phyloP scores from a whole-genome alignment of 768 basidiomycete species.

The Russula compacta region DNA sequence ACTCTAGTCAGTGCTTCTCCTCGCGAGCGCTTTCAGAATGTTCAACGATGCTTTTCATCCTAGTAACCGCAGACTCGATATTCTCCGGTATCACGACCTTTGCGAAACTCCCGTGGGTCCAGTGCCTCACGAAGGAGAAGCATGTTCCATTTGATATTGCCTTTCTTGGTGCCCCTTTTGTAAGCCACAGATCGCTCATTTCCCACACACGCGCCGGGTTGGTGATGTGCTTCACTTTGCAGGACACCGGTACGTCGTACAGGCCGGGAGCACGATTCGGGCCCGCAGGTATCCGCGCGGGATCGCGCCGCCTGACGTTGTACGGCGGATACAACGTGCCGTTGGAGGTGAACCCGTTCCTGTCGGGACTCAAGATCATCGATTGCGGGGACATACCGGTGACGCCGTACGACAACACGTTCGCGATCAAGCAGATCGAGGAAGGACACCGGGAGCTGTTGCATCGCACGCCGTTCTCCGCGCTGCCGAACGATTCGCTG shows the following conservation, averaged over 20 bases:
- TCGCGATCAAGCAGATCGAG: conserved; percentile 68
- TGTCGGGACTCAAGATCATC: conserved; percentile 55
- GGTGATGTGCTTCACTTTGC: not conserved
- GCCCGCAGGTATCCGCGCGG: conserved; percentile 73
- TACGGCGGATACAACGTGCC: conserved; percentile 77
- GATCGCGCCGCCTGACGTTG: conserved; percentile 63
- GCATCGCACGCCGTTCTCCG: conserved; percentile 51
- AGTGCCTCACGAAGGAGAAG: conserved; percentile 60
- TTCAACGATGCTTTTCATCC: not conserved
- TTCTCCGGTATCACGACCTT: conserved; percentile 83
- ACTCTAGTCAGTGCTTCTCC: conserved; percentile 39
- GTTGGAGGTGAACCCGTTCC: conserved; percentile 63
- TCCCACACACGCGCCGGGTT: not conserved
- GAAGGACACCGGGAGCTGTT: conserved; percentile 61
- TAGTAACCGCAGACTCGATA: conserved; percentile 67
- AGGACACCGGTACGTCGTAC: conserved; percentile 71
- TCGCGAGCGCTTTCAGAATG: not conserved
- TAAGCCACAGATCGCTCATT: conserved; percentile 25
- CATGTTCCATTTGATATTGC: conserved; percentile 66
- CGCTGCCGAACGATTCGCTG: conserved; percentile 52
- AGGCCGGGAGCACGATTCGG: conserved; percentile 81
- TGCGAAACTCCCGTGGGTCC: conserved; percentile 77
- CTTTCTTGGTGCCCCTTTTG: conserved; percentile 72
- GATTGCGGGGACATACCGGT: conserved; percentile 76
- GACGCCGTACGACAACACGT: conserved; percentile 68